A percentile compares a stretch with the other conserved stretches of the same genome.
Evolutionary conservation across 768 basidiomycete genomes (phyloP).

Genomic region (Myochromella boudieri): DNA sequence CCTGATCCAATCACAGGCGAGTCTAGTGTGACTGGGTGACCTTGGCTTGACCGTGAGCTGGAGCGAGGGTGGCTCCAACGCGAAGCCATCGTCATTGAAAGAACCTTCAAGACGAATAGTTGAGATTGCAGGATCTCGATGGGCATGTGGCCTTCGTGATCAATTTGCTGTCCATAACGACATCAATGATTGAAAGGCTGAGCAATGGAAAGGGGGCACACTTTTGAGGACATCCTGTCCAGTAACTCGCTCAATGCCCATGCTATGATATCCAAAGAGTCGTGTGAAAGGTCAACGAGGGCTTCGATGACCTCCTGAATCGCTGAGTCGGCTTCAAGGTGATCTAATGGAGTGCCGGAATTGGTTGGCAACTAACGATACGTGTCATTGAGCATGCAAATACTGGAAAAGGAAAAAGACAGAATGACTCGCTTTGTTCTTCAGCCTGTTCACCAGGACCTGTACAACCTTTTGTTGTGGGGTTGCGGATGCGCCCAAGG

Average conservation of each 20-base stretch:
- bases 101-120: conserved; percentile 79
- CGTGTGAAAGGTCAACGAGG: conserved; percentile 74
- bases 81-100: conserved; percentile 75
- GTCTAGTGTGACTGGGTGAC: conserved; percentile 33
- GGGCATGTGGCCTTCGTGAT: conserved; percentile 48
- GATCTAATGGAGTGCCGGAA: conserved; percentile 73
- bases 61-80: conserved; percentile 60
- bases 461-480: conserved; percentile 84
- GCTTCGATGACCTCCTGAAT: conserved; percentile 77
- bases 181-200: background rate
- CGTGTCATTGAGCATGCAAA: conserved; percentile 9
- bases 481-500: conserved; percentile 40
- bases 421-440: conserved; percentile 70
- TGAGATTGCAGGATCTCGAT: conserved; percentile 85
- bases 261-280: conserved; percentile 78
- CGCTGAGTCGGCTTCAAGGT: conserved; percentile 73
- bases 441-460: conserved; percentile 76
- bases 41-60: conserved; percentile 42
- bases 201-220: conserved; percentile 26
- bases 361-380: conserved; percentile 73
- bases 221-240: conserved; percentile 78
- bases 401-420: conserved; percentile 2
- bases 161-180: conserved; percentile 45
- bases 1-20: conserved; percentile 33
- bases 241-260: conserved; percentile 76